Percentiles rank a stretch among this genome's conserved stretches.
Conservation (phyloP, 192 early-diverging fungal species). For the Oehlia diaphana region DNA sequence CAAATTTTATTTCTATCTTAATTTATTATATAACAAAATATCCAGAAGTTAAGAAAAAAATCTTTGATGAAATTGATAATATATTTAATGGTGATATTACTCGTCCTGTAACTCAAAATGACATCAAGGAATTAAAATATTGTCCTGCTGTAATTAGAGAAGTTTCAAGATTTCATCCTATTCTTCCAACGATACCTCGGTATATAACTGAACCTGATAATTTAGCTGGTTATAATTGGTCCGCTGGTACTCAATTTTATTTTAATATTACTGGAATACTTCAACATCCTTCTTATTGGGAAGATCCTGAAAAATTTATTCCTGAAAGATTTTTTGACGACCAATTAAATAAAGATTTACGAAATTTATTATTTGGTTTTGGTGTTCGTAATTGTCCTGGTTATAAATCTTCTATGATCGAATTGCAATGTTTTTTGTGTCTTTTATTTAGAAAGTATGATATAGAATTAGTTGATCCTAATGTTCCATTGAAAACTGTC, state of each 20-base stretch:
- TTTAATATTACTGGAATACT: background rate
- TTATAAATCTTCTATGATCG: background rate
- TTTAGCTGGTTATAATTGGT: constrained; percentile 4
- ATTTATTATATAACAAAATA: constrained; percentile 9
- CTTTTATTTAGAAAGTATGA: constrained; percentile 3
- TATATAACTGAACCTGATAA: background rate
- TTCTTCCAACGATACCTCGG: background rate
- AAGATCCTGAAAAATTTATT: too few relatives aligned
- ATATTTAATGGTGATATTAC: background rate
- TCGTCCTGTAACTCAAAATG: background rate
- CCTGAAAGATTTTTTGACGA: background rate
- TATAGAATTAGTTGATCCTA: constrained; percentile 11
- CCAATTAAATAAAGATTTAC: too few relatives aligned
- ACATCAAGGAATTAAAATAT: constrained; percentile 4
- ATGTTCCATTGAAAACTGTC: background rate
- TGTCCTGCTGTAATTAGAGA: constrained; percentile 14
- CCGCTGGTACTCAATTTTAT: background rate
- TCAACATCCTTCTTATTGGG: background rate
- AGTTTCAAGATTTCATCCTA: background rate
- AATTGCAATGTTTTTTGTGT: background rate
- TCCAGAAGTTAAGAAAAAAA: constrained; percentile 8
- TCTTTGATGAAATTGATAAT: background rate
- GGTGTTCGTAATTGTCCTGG: background rate
- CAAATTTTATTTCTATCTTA: background rate
- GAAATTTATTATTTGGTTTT: constrained; percentile 1